Percentiles rank a stretch among this genome's conserved stretches.
These are phyloP conservation scores for Globisporangium orthogonon DNA, from an alignment of 352 stramenopile genomes.

Conservation along the genomic window DNA sequence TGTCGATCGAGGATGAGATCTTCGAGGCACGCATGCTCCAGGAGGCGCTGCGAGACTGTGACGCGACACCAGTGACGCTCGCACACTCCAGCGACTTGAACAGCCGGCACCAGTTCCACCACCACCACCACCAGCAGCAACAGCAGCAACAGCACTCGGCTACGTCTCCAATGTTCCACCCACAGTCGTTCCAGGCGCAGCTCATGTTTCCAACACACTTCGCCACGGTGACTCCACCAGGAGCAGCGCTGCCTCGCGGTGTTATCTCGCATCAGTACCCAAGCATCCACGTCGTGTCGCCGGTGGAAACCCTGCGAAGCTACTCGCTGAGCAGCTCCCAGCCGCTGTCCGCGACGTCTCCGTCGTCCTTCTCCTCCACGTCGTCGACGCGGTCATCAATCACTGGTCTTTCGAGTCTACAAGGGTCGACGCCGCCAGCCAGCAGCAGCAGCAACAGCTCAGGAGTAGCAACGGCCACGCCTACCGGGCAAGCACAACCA, in stretches of 20 bases:
- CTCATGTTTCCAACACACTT: conserved; percentile 19
- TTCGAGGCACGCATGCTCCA: conserved; percentile 31
- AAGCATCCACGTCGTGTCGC: conserved; percentile 10
- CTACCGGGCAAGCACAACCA: not conserved
- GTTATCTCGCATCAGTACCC: conserved; percentile 2
- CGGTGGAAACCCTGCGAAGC: conserved; percentile 10
- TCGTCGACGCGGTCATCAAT: conserved; percentile 6
- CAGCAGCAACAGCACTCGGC: conserved; percentile 6
- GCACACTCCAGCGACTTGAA: not conserved
- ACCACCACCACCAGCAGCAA: conserved; percentile 7
- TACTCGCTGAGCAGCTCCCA: conserved; percentile 1
- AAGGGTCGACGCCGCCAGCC: conserved; percentile 5
- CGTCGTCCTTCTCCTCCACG: conserved; percentile 15
- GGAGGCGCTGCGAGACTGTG: conserved; percentile 20
- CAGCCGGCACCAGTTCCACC: conserved; percentile 11
- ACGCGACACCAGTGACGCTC: not conserved
- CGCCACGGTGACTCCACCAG: conserved; percentile 12
- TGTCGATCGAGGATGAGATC: conserved; percentile 21
- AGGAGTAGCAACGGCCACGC: conserved; percentile 10
- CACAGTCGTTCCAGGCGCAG: conserved; percentile 6
- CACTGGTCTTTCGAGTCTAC: conserved; percentile 4
- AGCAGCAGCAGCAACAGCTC: conserved; percentile 1
- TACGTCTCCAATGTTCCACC: conserved; percentile 1
- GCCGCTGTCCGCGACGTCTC: conserved; percentile 1
- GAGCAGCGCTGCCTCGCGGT: not conserved